Percentiles rank a stretch among this genome's conserved stretches.
These are phyloP conservation scores for Starmerella asiatica DNA, from an alignment of 805 yeast genomes.

Conservation along the genomic window DNA sequence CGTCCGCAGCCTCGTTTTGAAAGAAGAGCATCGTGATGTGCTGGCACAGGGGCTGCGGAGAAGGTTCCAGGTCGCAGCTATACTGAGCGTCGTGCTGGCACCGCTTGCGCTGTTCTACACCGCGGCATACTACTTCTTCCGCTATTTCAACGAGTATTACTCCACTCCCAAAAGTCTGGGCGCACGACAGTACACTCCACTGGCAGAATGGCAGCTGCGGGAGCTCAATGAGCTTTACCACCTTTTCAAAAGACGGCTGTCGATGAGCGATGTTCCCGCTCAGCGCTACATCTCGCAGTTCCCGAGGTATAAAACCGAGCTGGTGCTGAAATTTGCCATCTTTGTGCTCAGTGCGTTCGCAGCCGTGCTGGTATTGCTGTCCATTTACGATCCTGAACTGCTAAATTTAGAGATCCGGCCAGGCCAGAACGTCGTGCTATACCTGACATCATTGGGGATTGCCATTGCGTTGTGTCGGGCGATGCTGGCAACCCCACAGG, in stretches of 20 bases:
- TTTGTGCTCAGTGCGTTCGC: constrained; percentile 81
- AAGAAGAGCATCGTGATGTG: constrained; percentile 52
- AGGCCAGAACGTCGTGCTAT: constrained; percentile 71
- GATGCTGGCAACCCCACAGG: constrained; percentile 41
- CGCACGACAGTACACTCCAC: constrained; percentile 79
- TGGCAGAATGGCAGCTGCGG: constrained; percentile 88
- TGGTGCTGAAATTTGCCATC: constrained; percentile 45
- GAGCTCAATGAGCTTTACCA: constrained; percentile 91
- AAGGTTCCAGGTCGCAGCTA: constrained; percentile 76
- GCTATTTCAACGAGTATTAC: constrained; percentile 85
- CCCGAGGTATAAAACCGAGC: constrained; percentile 61
- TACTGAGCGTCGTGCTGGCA: constrained; percentile 65
- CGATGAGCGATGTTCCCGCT: constrained; percentile 66
- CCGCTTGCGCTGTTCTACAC: constrained; percentile 81
- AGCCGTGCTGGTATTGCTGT: constrained; percentile 67
- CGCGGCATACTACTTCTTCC: constrained; percentile 67
- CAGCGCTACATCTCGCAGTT: constrained; percentile 77
- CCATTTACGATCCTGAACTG: constrained; percentile 76
- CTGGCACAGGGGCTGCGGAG: constrained; percentile 58
- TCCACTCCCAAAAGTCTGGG: constrained; percentile 74
- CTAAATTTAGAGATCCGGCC: constrained; percentile 76
- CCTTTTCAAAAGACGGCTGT: constrained; percentile 65
- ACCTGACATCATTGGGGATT: constrained; percentile 78
- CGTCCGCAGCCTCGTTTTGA: constrained; percentile 54
- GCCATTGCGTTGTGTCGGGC: constrained; percentile 72